Evolutionary conservation across 73 alveolate genomes (phyloP), one percentile per base, ranked within the genome.

Genomic region (Breviolum minutum): DNA sequence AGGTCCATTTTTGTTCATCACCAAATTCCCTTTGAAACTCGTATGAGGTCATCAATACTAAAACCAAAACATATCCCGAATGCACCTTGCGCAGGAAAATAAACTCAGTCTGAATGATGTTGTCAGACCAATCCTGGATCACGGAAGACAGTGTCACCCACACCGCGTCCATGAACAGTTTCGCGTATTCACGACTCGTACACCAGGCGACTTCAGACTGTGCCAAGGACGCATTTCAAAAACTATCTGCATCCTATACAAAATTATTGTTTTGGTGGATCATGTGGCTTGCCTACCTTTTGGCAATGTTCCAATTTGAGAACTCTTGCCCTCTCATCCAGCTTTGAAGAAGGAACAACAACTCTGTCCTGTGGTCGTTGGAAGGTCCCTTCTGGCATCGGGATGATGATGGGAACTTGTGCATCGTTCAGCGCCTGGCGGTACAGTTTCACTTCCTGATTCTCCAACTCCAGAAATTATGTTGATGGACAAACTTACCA

Each of bases 91-190:
- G 90, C 87, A 93, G 92, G 71, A 93, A 93, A 29, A 93, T 61
- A 68, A 93, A 93, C 27, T 93, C 98, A 29, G 98, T 93, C 98
- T 77, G 92, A 73, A 93, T 63, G 69, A 93, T 79, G 83, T 76
- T 79, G 26, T n/a, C 83, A 3, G 92, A 29, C 98, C 98, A 93
- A 60, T 93, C 98, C 92, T 79, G 66, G 98, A 60, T 8, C 82
- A 7, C 13, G 27, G 13, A 22, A 26, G 63, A 29, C n/a, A n/a
- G n/a, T n/a, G n/a, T 40, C 54, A 40, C 54, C 54, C 54, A 40
- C 54, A 40, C 54, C 54, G 54, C 3, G 54, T 40, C 54, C 5
- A 40, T 3, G 54, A 40, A 40, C 54, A 40, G 54, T 40, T 40
- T 40, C 54, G 54, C 3, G 54, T 40, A 40, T 40, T 40, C 5